phyloP scores from a whole-genome alignment of 129 eudicot species.

The Deinandra increscens region DNA sequence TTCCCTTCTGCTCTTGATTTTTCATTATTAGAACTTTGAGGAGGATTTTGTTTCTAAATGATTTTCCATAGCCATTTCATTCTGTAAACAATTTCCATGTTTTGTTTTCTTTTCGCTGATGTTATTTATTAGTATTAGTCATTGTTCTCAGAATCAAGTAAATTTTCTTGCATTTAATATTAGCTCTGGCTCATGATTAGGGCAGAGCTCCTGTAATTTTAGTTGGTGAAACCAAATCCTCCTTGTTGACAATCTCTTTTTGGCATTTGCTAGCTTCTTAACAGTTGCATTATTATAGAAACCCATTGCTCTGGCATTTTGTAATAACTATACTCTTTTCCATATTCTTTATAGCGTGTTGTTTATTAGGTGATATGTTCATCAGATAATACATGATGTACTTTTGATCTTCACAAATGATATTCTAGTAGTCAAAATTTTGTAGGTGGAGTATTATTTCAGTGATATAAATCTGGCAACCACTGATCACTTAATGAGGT shows the following conservation, averaged over 20 bases:
- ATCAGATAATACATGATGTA: conserved; percentile 8
- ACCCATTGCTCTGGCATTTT: not conserved
- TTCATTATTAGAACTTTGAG: not conserved
- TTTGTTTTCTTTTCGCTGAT: not conserved
- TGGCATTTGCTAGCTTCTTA: conserved; percentile 2
- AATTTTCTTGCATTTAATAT: not conserved
- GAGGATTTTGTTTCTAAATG: not conserved
- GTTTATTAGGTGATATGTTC: not conserved
- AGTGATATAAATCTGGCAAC: conserved; percentile 98
- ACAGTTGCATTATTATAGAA: not conserved
- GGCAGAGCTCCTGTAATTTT: not conserved
- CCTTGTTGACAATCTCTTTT: not conserved
- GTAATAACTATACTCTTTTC: not conserved
- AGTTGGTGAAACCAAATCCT: not conserved
- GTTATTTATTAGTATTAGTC: not conserved
- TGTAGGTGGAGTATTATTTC: conserved; percentile 98
- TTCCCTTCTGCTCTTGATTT: not conserved
- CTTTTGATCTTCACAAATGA: conserved; percentile 9
- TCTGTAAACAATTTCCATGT: not conserved
- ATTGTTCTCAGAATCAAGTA: not conserved
- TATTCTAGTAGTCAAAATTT: conserved; percentile 13
- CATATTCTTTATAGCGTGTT: not conserved
- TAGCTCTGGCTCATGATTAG: conserved; percentile 15
- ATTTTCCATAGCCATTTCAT: not conserved
- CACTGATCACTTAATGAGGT: conserved; percentile 80